phyloP scores from a whole-genome alignment of 106 monocot genomes.

The Allium cepa region DNA sequence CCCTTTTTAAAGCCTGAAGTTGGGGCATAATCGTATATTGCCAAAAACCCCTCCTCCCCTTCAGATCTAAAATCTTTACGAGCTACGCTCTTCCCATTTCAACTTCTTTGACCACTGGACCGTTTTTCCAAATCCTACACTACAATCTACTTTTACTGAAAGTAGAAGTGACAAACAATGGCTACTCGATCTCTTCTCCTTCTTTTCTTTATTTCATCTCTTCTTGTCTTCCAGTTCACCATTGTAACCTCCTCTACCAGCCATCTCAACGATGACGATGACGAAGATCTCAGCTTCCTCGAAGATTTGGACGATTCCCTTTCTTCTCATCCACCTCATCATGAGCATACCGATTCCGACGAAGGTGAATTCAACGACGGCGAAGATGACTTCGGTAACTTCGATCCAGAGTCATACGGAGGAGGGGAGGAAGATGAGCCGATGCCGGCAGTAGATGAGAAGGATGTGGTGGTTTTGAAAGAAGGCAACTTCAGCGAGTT shows the following conservation, averaged over 20 bases:
- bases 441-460: slow-evolving; percentile 50
- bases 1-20: neutral
- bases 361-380: slow-evolving; percentile 7
- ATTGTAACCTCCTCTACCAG: slow-evolving; percentile 7
- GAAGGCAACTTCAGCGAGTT: slow-evolving; percentile 72
- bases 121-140: neutral
- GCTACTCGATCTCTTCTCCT: slow-evolving; percentile 29
- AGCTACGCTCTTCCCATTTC: neutral
- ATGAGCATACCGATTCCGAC: neutral
- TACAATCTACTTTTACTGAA: too few relatives aligned
- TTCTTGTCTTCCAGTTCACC: slow-evolving; percentile 11
- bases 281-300: slow-evolving; percentile 64
- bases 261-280: neutral
- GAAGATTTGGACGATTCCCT: slow-evolving; percentile 26
- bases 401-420: slow-evolving; percentile 16
- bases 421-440: slow-evolving; percentile 3
- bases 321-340: neutral
- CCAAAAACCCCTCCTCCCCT: neutral
- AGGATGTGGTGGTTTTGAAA: slow-evolving; percentile 72
- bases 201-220: slow-evolving; percentile 10
- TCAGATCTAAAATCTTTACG: neutral
- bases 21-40: neutral
- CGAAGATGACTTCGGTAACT: slow-evolving; percentile 21
- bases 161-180: slow-evolving; percentile 4
- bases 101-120: neutral